A percentile compares a stretch with the other conserved stretches of the same genome.
Evolutionary conservation across 2,329 filamentous ascomycete species (phyloP).

Genomic region (Aspergillus pseudoterreus): DNA sequence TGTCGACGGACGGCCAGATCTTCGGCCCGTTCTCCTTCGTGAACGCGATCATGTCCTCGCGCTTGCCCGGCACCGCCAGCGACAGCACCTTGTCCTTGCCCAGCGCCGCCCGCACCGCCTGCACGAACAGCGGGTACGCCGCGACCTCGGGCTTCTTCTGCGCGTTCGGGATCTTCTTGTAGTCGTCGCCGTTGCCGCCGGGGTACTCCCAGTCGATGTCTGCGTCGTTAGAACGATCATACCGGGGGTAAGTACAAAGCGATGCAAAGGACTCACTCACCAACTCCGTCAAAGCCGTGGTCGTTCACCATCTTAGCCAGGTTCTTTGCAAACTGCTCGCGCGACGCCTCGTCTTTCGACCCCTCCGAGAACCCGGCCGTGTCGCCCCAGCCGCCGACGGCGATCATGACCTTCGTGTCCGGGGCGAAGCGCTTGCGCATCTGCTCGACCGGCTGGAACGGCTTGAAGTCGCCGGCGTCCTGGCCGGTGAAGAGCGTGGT

Average conservation of each 20-base stretch:
- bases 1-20: slow-evolving; percentile 61
- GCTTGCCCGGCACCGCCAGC: slow-evolving; percentile 62
- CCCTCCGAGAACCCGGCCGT: slow-evolving; percentile 59
- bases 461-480: slow-evolving; percentile 44
- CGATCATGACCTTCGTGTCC: slow-evolving; percentile 62
- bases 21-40: slow-evolving; percentile 53
- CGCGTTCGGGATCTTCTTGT: slow-evolving; percentile 59
- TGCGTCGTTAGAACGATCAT: slow-evolving; percentile 3
- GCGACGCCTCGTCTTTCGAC: slow-evolving; percentile 49
- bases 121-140: slow-evolving; percentile 59
- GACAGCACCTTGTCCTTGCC: slow-evolving; percentile 60
- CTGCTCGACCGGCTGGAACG: slow-evolving; percentile 52
- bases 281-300: slow-evolving; percentile 63
- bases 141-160: slow-evolving; percentile 58
- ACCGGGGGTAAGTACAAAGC: too few species aligned
- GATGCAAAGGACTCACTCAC: too few species aligned
- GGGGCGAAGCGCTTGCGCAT: slow-evolving; percentile 52
- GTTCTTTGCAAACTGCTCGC: slow-evolving; percentile 60
- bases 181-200: slow-evolving; percentile 65
- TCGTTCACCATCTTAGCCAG: slow-evolving; percentile 59
- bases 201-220: slow-evolving; percentile 68
- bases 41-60: slow-evolving; percentile 66
- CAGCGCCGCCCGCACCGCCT: slow-evolving; percentile 56
- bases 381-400: slow-evolving; percentile 74
- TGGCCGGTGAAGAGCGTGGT: slow-evolving; percentile 49